These are phyloP conservation scores for Aspergillus sp. DNA, from an alignment of 2,329 filamentous ascomycete genomes.

Conservation along the genomic window DNA sequence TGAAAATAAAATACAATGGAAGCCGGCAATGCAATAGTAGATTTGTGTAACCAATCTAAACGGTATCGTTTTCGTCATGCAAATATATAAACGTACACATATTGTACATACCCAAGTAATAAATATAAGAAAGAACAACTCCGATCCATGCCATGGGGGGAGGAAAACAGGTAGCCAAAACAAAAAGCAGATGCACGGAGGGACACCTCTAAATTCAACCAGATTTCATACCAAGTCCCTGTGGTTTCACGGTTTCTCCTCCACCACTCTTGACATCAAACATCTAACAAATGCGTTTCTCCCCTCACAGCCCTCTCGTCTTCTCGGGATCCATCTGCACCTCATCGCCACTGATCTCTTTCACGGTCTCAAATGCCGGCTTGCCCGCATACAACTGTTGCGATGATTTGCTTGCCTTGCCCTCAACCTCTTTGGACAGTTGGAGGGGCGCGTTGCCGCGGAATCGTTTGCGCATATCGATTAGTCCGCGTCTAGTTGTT, in stretches of 20 bases:
- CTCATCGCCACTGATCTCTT: constrained; percentile 68
- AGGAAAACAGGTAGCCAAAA: background rate
- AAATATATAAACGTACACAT: background rate
- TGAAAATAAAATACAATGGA: constrained; percentile 3
- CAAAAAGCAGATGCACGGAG: background rate
- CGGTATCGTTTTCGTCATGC: background rate
- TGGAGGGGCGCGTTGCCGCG: constrained; percentile 86
- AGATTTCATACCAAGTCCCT: background rate
- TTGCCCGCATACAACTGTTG: constrained; percentile 79
- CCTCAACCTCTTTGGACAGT: constrained; percentile 63
- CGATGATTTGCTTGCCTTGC: constrained; percentile 44
- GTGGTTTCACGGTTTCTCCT: background rate
- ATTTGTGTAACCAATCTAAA: too few species aligned
- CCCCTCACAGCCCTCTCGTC: constrained; percentile 44
- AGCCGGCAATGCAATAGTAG: background rate
- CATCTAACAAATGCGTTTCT: background rate
- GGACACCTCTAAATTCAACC: background rate
- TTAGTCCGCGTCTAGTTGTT: constrained; percentile 67
- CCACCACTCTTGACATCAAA: background rate
- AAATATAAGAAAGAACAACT: constrained; percentile 9
- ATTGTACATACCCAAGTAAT: constrained; percentile 2
- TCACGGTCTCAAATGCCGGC: constrained; percentile 66
- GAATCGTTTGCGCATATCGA: constrained; percentile 99
- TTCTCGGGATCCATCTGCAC: constrained; percentile 49
- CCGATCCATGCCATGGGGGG: constrained; percentile 18